Evolutionary conservation across 805 yeast genomes (phyloP), one percentile per base, ranked within the genome.

Genomic region (Dipodascopsis uninucleata): DNA sequence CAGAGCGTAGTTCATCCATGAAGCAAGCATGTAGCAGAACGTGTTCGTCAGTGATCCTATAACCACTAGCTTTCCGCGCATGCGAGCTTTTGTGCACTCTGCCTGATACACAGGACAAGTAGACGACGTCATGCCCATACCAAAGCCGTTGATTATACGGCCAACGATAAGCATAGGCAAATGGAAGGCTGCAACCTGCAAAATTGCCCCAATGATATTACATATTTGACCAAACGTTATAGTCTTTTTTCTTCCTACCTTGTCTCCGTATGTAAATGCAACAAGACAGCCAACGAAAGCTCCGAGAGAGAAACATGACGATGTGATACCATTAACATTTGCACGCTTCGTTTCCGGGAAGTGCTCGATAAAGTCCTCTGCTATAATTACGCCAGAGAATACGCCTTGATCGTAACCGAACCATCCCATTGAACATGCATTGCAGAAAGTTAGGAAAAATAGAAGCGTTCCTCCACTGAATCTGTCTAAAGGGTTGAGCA

Each of bases 81-180:
- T 26, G 29, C 29, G 12, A 26, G 29, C 29, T 14, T 26, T 26
- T 12, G 29, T n/a, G 66, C 78, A 74, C 64, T 85, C 95, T 1
- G 90, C 74, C 61, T 82, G 89, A 78, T 84, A 84, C 50, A 82
- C 81, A n/a, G 90, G 88, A 26, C 81, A 82, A 41, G 81, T 55
- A 12, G 60, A 56, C 12, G 61, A 49, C 17, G 55, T 39, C 28
- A 56, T 36, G 28, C 63, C 63, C 12, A 49, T 41, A 7, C 59
- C 62, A 14, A 57, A 21, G 5, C 62, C 61, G 18, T 57, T 49
- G 18, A 77, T 59, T 36, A 79, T 75, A 68, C 89, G 72, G 20
- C 83, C 85, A 52, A 79, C 65, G 40, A 82, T 77, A 45, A 82
- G 77, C 55, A 79, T 85, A 32, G 81, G 83, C 47, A 77, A 68